These are phyloP conservation scores for Daldinia childiae DNA, from an alignment of 495 filamentous ascomycete species.

Conservation along the genomic window DNA sequence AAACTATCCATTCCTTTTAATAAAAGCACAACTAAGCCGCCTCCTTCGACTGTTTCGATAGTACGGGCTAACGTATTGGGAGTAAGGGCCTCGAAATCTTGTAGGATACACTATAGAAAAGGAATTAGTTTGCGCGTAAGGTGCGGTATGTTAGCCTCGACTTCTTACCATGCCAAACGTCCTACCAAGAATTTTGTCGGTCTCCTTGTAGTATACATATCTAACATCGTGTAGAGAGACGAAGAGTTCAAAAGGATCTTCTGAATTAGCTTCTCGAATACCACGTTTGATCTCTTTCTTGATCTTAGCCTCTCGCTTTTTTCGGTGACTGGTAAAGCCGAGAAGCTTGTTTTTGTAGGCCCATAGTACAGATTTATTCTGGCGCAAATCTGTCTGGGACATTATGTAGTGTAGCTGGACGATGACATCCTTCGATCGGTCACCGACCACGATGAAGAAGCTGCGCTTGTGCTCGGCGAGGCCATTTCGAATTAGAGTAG, in stretches of 20 bases:
- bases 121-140: conserved; percentile 20
- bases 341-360: conserved; percentile 99
- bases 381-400: conserved; percentile 86
- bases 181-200: conserved; percentile 98
- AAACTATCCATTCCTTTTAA: conserved; percentile 96
- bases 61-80: conserved; percentile 95
- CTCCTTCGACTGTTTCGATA: conserved; percentile 97
- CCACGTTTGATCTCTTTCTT: conserved; percentile 98
- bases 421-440: conserved; percentile 96
- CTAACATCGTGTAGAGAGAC: conserved; percentile 95
- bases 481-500: conserved; percentile 94
- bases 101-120: conserved; percentile 74
- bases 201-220: conserved; percentile 99
- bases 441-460: conserved; percentile 97
- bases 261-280: conserved; percentile 90
- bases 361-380: conserved; percentile 98
- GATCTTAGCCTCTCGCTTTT: conserved; percentile 97
- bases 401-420: conserved; percentile 95
- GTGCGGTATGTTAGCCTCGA: neutral
- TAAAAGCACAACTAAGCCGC: conserved; percentile 88
- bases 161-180: conserved; percentile 85
- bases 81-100: conserved; percentile 98
- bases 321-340: conserved; percentile 91
- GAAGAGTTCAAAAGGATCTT: conserved; percentile 98
- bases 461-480: conserved; percentile 96